phyloP scores from a whole-genome alignment of 2,329 filamentous ascomycete species.

The Zelopaecilomyces penicillatus region DNA sequence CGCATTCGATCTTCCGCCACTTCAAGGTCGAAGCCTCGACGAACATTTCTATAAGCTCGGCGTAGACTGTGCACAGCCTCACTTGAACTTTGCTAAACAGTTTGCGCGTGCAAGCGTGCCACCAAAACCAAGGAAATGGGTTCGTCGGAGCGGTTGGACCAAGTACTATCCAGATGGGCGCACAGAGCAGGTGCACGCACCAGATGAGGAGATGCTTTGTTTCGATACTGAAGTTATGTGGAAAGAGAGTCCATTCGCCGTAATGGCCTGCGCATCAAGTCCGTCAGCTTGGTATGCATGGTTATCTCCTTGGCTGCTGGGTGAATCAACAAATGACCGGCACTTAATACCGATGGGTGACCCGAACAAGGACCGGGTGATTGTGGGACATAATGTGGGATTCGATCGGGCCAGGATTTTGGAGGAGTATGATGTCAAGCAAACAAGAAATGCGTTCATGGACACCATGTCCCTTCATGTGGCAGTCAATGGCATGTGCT shows the following conservation, averaged over 20 bases:
- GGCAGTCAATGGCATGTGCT: slow-evolving; percentile 98
- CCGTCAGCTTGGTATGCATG: slow-evolving; percentile 93
- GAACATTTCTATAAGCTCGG: slow-evolving; percentile 92
- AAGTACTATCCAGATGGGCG: slow-evolving; percentile 74
- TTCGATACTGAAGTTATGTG: slow-evolving; percentile 98
- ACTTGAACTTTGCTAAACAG: slow-evolving; percentile 62
- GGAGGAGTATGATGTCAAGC: slow-evolving; percentile 81
- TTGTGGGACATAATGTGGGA: slow-evolving; percentile 92
- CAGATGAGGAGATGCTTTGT: slow-evolving; percentile 72
- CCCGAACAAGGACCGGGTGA: slow-evolving; percentile 59
- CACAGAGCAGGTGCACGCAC: slow-evolving; percentile 62
- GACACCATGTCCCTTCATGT: slow-evolving; percentile 99
- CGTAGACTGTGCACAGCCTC: slow-evolving; percentile 79
- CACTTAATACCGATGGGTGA: slow-evolving; percentile 87
- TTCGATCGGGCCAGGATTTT: slow-evolving; percentile 83
- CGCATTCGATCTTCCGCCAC: slow-evolving; percentile 71
- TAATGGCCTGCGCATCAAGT: slow-evolving; percentile 92
- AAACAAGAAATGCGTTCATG: slow-evolving; percentile 78
- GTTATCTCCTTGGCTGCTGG: slow-evolving; percentile 91
- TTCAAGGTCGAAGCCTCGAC: slow-evolving; percentile 76
- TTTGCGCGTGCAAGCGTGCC: slow-evolving; percentile 58
- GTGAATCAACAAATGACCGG: slow-evolving; percentile 65
- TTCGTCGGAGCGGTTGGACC: slow-evolving; percentile 79
- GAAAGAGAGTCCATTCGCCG: slow-evolving; percentile 83
- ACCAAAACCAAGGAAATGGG: slow-evolving; percentile 61